phyloP scores from a whole-genome alignment of 2,329 filamentous ascomycete species.

The Epichloe bromicola region DNA sequence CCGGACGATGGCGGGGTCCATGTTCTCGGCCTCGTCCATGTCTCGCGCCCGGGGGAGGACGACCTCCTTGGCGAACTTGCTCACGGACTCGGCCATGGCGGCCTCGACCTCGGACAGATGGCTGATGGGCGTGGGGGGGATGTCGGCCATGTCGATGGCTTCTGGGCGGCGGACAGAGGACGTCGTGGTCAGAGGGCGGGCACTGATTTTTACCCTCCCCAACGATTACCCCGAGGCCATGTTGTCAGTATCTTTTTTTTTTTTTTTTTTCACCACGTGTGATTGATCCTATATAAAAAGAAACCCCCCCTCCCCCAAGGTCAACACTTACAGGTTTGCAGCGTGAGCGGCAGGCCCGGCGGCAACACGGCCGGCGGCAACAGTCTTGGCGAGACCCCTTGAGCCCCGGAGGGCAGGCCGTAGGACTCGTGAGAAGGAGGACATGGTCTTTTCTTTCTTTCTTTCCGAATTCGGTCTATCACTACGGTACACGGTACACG shows the following conservation, averaged over 20 bases:
- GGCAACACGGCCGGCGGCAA: constrained; percentile 7
- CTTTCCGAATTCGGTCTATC: too few species aligned
- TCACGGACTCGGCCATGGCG: constrained; percentile 80
- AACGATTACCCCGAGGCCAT: too few species aligned
- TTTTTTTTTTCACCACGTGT: too few species aligned
- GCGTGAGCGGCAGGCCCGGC: neutral
- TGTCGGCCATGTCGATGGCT: constrained; percentile 51
- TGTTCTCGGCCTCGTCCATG: constrained; percentile 93
- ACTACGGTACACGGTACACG: too few species aligned
- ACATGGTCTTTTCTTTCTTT: constrained; percentile 18
- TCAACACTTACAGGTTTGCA: constrained; percentile 13
- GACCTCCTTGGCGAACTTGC: constrained; percentile 79
- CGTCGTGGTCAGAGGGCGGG: constrained; percentile 49
- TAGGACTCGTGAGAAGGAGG: constrained; percentile 36
- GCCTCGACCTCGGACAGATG: constrained; percentile 83
- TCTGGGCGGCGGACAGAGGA: constrained; percentile 34
- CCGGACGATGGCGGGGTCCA: constrained; percentile 82
- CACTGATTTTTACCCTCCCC: neutral
- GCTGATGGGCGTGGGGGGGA: constrained; percentile 87
- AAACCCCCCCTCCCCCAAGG: too few species aligned
- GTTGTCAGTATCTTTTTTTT: too few species aligned
- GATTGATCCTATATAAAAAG: neutral
- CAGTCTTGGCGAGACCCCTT: constrained; percentile 20
- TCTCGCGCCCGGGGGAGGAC: constrained; percentile 86
- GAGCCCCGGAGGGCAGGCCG: constrained; percentile 38